phyloP scores from a whole-genome alignment of 257 asterid species.

The Penstemon barbatus region DNA sequence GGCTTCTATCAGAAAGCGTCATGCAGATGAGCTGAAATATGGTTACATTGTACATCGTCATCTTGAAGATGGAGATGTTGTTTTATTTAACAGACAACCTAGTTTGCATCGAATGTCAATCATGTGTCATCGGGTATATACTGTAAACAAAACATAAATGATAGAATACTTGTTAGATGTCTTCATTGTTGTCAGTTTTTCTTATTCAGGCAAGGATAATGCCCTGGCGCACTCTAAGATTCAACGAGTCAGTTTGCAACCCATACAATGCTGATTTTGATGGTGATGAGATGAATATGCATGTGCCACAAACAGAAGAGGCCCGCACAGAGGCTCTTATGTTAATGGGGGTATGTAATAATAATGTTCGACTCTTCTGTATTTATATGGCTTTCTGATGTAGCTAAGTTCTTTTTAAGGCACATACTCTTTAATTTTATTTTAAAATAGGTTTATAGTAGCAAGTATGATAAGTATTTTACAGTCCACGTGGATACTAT shows the following conservation, averaged over 20 bases:
- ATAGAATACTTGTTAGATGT: constrained; percentile 12
- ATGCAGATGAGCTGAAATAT: constrained; percentile 77
- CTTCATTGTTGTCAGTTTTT: constrained; percentile 28
- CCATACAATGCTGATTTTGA: constrained; percentile 99
- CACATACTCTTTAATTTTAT: too few relatives aligned
- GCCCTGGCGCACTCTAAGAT: constrained; percentile 99
- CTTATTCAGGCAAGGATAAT: constrained; percentile 87
- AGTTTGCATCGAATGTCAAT: constrained; percentile 97
- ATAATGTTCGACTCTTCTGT: constrained; percentile 20
- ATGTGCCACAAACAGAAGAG: constrained; percentile 98
- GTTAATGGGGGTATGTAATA: constrained; percentile 80
- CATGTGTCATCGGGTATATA: constrained; percentile 85
- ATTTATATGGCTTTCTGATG: constrained; percentile 23
- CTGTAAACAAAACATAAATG: constrained; percentile 17
- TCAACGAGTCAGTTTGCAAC: constrained; percentile 96
- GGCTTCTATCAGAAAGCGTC: constrained; percentile 54
- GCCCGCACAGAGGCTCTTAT: constrained; percentile 94
- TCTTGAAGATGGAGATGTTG: constrained; percentile 87
- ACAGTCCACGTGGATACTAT: neutral
- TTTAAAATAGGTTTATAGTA: too few relatives aligned
- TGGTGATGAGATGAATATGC: constrained; percentile 99
- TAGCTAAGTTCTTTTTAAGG: neutral
- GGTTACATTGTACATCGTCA: constrained; percentile 86
- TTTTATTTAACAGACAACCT: constrained; percentile 91
- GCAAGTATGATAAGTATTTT: neutral